Base-by-base conservation (phyloP, 164 flowering plant species). In the Malania oleifera region DNA sequence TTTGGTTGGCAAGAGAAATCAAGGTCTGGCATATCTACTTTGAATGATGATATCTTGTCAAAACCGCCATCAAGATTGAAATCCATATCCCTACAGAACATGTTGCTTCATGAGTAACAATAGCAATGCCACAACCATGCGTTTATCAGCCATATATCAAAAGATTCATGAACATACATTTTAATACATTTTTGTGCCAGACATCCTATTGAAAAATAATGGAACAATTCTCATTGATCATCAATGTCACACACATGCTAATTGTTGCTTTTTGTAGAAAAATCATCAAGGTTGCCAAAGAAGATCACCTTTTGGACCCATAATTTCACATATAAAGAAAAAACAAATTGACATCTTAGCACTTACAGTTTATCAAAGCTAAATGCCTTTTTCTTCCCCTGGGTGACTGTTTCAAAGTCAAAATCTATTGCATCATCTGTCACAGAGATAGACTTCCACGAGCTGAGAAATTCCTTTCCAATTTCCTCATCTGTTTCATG, bases 1-100 rank as follows among this genome's bases (percentile, higher is more conserved):
- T 74, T 77, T 3, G 82, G 56, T 28, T 86, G 78, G 43, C 73
- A 62, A 18, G 95, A 80, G 67, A 89, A 82, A 75, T 87, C 96
- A 67, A 89, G 77, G 70, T 86, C 96, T 51, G 91, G 41, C 81
- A 92, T 77, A 74, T 85, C 96, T 37, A 92, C 62, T 45, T 83
- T 89, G 76, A 92, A 87, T 23, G 98, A 82, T 57, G 96, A 67
- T 56, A 89, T 60, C 70, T 89, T 89, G 44, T 66, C 74, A 69
- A 92, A 87, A 45, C 75, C 89, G 61, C 77, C 83, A 73, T 80
- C 95, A 67, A 92, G 76, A 67, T 73, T 59, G 52, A 92, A 92
- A 71, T 89, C 95, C 87, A 84, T 74, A 59, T 89, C 91, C 86
- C 96, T 92, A 78, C 19, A 68, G 28, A 64, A 58, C 47, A 52